Evolutionary conservation across 1,284 basidiomycete genomes (phyloP), one percentile per base, ranked within the genome.

Genomic region (Takashimella koratensis): DNA sequence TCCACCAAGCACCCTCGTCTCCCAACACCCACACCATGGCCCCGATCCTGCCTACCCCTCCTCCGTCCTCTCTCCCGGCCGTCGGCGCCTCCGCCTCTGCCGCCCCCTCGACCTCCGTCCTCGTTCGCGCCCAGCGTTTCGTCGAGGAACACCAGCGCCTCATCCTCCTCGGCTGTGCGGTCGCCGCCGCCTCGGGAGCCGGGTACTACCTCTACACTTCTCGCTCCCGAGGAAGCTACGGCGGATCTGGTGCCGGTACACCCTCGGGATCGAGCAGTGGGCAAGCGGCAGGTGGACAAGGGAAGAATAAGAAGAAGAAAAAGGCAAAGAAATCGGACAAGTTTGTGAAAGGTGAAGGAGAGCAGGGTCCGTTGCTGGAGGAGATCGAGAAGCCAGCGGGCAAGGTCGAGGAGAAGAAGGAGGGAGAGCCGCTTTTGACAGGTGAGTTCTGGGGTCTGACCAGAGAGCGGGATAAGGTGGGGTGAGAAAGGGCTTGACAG

Each of bases 311-410:
- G 80, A 84, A 73, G 59, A 74, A 72, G 64, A 68, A 64, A 53
- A 77, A 82, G 70, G 86, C 82, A 70, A 77, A 76, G 75, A 65
- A 77, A 20, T 58, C 58, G 53, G 61, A 64, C 43, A 73, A 70
- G 60, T 63, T 64, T 59, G 52, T 73, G 53, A 64, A 60, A 52
- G 67, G 63, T 21, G 67, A 74, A 42, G 75, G 74, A 55, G 60
- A 77, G 8, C 83, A 87, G 56, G 85, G 85, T 0, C 88, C 90
- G 40, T 77, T 91, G 43, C 74, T 90, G 40, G 87, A 93, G 80
- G 87, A 91, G 71, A 71, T 80, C 36, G 74, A 76, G 52, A 77
- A 77, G 70, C 53, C 58, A 60, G 68, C 64, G 42, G 70, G 70
- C 23, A 73, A 71, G 54, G 56, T 55, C 40, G 57, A 73, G 76